Evolutionary conservation across 2,329 filamentous ascomycete species (phyloP), one percentile per base, ranked within the genome.

Genomic region (Nigrograna mackinnonii): DNA sequence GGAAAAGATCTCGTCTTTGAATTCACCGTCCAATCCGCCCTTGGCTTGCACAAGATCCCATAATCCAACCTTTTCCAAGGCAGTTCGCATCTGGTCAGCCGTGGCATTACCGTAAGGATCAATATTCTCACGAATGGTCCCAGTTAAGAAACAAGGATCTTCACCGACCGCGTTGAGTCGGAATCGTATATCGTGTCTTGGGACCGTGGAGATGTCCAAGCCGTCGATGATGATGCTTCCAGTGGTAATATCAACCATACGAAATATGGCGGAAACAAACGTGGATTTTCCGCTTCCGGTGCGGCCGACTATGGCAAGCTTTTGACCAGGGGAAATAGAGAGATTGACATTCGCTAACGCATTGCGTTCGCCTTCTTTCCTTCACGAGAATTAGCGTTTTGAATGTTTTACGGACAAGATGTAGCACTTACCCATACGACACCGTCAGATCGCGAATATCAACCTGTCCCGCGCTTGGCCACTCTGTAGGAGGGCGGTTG

Each of bases 301-400:
- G 4, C 77, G 65, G 2, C 78, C 78, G 38, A 73, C 78, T 3
- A 80, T 62, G 4, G 72, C 59, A 21, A 74, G 48, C 49, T 71
- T 69, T 45, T 75, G 59, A 6, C 76, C 77, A 0, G 72, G 46
- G 3, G 56, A 28, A 20, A 80, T 65, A 4, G 59, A 60, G 1
- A 80, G 46, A n/a, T 57, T 70, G 14, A 22, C 13, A 12, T 32
- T 26, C n/a, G n/a, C 5, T 3, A 46, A 32, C 13, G 44, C 40
- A 3, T 39, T 39, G 31, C 31, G 31, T 11, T 12, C 11, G 9
- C 9, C 9, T 9, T 4, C 31, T 11, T 9, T 33, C 11, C 31
- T 33, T 11, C 9, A 28, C n/a, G n/a, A 28, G 24, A n/a, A n/a
- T 28, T 28, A 28, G 24, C n/a, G 9, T 9, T 28, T 28, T 14